These are phyloP conservation scores for Ilyonectria destructans DNA, from an alignment of 2,329 filamentous ascomycete species.

Conservation along the genomic window DNA sequence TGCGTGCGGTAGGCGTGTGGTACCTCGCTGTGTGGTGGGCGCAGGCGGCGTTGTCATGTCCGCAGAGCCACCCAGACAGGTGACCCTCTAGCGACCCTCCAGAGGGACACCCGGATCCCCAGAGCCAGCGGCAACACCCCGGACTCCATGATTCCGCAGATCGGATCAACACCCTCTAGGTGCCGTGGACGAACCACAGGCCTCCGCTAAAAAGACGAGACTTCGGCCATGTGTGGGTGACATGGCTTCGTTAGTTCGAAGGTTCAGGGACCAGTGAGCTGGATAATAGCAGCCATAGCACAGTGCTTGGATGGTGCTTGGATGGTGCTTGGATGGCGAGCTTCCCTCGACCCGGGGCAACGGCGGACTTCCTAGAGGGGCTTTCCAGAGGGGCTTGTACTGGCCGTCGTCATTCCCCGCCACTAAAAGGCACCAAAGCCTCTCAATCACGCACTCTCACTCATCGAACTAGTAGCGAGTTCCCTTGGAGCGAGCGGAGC, in stretches of 20 bases:
- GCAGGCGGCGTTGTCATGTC: conserved; percentile 21
- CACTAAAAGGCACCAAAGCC: conserved; percentile 28
- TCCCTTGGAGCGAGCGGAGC: conserved; percentile 25
- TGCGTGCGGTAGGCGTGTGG: neutral
- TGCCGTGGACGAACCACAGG: conserved; percentile 13
- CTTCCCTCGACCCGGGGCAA: conserved; percentile 43
- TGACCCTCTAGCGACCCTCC: conserved; percentile 13
- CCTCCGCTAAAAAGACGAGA: conserved; percentile 12
- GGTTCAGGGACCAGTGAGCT: conserved; percentile 28
- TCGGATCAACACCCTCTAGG: conserved; percentile 22
- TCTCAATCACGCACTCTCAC: conserved; percentile 15
- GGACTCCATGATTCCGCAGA: conserved; percentile 16
- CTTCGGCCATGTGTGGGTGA: neutral
- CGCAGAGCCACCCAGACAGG: conserved; percentile 33
- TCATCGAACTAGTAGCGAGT: conserved; percentile 17
- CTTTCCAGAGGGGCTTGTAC: conserved; percentile 39
- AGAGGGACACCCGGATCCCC: neutral
- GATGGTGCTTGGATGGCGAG: conserved; percentile 17
- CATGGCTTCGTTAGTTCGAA: conserved; percentile 1
- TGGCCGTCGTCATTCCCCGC: conserved; percentile 46
- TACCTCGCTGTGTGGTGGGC: neutral
- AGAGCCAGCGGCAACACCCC: conserved; percentile 1
- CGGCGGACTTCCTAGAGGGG: conserved; percentile 34
- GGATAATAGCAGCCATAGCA: neutral
- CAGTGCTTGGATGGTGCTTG: conserved; percentile 14